phyloP scores from a whole-genome alignment of 352 stramenopile species.

The Peronospora destructor region DNA sequence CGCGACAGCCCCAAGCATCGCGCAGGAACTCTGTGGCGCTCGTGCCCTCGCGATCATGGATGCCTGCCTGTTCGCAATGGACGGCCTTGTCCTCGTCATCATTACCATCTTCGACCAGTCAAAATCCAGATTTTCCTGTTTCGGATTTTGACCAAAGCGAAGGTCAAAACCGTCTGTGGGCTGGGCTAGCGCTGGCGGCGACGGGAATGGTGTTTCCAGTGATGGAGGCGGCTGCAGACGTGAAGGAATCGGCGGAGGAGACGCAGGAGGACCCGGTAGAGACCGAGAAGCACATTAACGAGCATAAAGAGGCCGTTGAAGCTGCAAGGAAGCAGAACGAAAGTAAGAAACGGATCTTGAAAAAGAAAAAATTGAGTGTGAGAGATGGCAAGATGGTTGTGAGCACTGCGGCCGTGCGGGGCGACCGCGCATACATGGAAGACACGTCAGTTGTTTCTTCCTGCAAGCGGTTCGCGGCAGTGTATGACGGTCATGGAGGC shows the following conservation, averaged over 20 bases:
- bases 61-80: conserved; percentile 4
- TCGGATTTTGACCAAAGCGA: conserved; percentile 16
- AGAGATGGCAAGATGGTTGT: conserved; percentile 38
- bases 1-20: conserved; percentile 11
- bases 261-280: conserved; percentile 12
- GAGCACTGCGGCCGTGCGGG: conserved; percentile 64
- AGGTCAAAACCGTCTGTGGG: conserved; percentile 9
- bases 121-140: conserved; percentile 5
- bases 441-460: conserved; percentile 75
- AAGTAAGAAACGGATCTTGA: conserved; percentile 22
- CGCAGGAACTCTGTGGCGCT: conserved; percentile 9
- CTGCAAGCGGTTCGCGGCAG: conserved; percentile 73
- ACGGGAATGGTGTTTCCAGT: conserved; percentile 11
- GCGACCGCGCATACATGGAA: conserved; percentile 76
- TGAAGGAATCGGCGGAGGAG: conserved; percentile 9
- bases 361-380: conserved; percentile 49
- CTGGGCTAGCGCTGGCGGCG: conserved; percentile 17
- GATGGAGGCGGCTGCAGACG: conserved; percentile 13
- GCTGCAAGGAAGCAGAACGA: conserved; percentile 12
- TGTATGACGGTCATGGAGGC: conserved; percentile 83
- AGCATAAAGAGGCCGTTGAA: conserved; percentile 24
- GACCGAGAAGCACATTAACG: conserved; percentile 16
- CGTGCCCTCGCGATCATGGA: conserved; percentile 9
- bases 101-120: conserved; percentile 8
- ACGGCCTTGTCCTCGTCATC: conserved; percentile 9